These are phyloP conservation scores for Coriolopsis trogii DNA, from an alignment of 1,284 basidiomycete species.

Conservation along the genomic window DNA sequence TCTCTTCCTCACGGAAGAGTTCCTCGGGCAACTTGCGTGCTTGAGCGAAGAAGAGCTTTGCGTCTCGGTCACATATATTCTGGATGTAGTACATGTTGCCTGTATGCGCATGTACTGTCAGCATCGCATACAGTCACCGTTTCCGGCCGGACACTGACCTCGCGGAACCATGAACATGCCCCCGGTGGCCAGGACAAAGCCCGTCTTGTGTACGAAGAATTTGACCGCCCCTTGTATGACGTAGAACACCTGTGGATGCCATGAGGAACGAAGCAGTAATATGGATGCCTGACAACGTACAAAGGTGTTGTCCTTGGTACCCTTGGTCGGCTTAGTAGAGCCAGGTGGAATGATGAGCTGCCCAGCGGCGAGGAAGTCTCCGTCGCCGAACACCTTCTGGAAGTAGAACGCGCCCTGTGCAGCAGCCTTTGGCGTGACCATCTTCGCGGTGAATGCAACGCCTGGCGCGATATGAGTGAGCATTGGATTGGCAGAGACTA, in stretches of 20 bases:
- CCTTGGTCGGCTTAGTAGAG: conserved; percentile 84
- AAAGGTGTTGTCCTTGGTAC: conserved; percentile 93
- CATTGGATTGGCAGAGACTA: background rate
- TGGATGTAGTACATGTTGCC: conserved; percentile 92
- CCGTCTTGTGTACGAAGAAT: conserved; percentile 81
- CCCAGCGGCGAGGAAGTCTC: conserved; percentile 89
- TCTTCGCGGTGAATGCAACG: conserved; percentile 73
- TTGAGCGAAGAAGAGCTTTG: conserved; percentile 92
- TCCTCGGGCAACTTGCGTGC: conserved; percentile 69
- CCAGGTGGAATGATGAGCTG: conserved; percentile 81
- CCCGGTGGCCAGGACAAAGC: conserved; percentile 78
- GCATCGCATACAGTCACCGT: background rate
- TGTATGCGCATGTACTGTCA: conserved; percentile 31
- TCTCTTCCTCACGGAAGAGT: conserved; percentile 21
- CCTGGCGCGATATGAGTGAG: conserved; percentile 42
- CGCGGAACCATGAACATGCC: conserved; percentile 91
- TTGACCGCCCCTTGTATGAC: conserved; percentile 88
- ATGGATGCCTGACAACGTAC: conserved; percentile 51
- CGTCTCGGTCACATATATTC: conserved; percentile 83
- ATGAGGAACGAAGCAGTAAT: background rate
- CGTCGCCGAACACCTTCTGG: conserved; percentile 95
- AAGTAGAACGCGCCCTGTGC: conserved; percentile 78
- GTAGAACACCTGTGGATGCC: conserved; percentile 74
- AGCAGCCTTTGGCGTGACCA: conserved; percentile 61
- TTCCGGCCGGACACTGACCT: conserved; percentile 53